phyloP scores from a whole-genome alignment of 139 green algal species.

The Chlamydomonas sphaeroides region DNA sequence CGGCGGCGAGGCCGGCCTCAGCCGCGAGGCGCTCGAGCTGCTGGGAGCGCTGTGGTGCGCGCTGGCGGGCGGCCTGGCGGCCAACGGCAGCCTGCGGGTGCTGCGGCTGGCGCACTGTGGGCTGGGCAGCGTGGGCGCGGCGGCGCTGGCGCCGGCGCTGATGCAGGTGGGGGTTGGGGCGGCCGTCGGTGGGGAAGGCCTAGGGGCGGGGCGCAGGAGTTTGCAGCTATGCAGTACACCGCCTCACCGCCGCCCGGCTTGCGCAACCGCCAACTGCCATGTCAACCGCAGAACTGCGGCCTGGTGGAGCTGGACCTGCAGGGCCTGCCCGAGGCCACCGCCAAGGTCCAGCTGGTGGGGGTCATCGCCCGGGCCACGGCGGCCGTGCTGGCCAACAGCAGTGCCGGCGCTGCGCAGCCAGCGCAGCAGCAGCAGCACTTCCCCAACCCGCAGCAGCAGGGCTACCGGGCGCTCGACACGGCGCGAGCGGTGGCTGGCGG shows the following conservation, averaged over 20 bases:
- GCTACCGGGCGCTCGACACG: too few species aligned
- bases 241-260: too few species aligned
- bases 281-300: conserved; percentile 1
- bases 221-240: too few species aligned
- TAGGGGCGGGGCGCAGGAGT: too few species aligned
- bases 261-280: too few species aligned
- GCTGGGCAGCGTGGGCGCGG: conserved; percentile 8
- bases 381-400: neutral
- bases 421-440: too few species aligned
- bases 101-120: conserved; percentile 24
- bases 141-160: conserved; percentile 38
- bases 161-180: neutral
- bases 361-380: conserved; percentile 18
- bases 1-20: neutral
- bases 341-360: neutral
- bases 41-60: conserved; percentile 23
- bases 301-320: conserved; percentile 29
- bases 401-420: neutral
- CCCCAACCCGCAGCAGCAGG: neutral
- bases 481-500: too few species aligned
- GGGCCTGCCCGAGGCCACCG: conserved; percentile 14
- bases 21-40: conserved; percentile 7
- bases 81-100: conserved; percentile 17
- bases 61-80: conserved; percentile 19
- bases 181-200: neutral